phyloP scores from a whole-genome alignment of 2,329 filamentous ascomycete genomes.

The Teratosphaeria pseudoeucalypti region DNA sequence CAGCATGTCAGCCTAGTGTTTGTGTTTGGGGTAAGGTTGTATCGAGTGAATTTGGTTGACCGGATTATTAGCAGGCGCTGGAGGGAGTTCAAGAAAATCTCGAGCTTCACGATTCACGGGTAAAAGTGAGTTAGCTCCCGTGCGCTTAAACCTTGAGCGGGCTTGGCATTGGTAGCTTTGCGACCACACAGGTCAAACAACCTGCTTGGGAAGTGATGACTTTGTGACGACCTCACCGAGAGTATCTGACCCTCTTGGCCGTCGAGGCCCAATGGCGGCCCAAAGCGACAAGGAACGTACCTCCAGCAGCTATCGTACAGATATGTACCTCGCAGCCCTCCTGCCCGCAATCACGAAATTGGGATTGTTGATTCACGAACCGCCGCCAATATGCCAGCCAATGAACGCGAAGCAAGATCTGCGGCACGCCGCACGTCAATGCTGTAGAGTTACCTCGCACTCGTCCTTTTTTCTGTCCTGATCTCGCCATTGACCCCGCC shows the following conservation, averaged over 20 bases:
- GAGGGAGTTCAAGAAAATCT: not conserved
- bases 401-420: not conserved
- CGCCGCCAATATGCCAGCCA: slow-evolving; percentile 1
- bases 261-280: not conserved
- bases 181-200: not conserved
- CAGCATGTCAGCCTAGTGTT: slow-evolving; percentile 11
- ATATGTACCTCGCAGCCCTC: not conserved
- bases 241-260: not conserved
- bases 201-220: not conserved
- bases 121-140: not conserved
- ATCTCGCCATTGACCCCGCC: not conserved
- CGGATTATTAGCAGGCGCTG: not conserved
- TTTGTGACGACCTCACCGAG: not conserved
- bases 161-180: not conserved
- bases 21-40: not conserved
- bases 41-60: not conserved
- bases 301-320: not conserved
- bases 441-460: not conserved
- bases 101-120: not conserved
- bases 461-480: not conserved
- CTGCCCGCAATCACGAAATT: not conserved
- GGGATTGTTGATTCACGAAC: not conserved
- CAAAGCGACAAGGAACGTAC: not conserved
- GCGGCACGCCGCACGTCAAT: not conserved
- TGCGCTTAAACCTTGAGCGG: not conserved